Percentiles rank a stretch among this genome's conserved stretches.
Conservation (phyloP, 345 rosid species). For the Turritis glabra region DNA sequence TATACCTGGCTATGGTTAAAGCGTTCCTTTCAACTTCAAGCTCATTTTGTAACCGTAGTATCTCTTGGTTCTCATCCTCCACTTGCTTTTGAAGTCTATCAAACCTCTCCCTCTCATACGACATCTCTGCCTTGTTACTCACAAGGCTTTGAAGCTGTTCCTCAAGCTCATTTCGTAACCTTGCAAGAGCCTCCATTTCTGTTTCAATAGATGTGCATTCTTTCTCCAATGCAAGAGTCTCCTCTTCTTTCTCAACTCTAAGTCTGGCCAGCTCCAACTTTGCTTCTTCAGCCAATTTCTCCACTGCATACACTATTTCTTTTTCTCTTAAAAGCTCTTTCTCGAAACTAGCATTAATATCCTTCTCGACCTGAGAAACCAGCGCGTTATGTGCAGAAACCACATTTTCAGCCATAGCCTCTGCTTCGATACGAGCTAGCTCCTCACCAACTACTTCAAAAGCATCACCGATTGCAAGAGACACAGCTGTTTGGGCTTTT, state of each 20-base stretch:
- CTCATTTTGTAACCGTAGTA: constrained; percentile 67
- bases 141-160: constrained; percentile 68
- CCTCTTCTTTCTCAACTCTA: constrained; percentile 72
- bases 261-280: constrained; percentile 61
- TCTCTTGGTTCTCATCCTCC: constrained; percentile 74
- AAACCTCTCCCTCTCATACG: constrained; percentile 77
- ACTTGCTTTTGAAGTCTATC: constrained; percentile 60
- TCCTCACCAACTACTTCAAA: constrained; percentile 78
- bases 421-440: constrained; percentile 91
- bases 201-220: constrained; percentile 71
- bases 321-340: constrained; percentile 70
- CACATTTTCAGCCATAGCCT: constrained; percentile 83
- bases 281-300: constrained; percentile 86
- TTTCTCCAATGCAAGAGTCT: constrained; percentile 58
- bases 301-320: constrained; percentile 67
- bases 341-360: constrained; percentile 73
- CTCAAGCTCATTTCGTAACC: constrained; percentile 67
- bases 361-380: constrained; percentile 84
- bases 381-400: constrained; percentile 75
- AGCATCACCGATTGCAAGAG: constrained; percentile 86
- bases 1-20: constrained; percentile 85
- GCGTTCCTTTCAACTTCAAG: constrained; percentile 85
- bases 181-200: constrained; percentile 79
- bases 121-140: constrained; percentile 71
- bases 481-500: constrained; percentile 92